Percentiles rank a stretch among this genome's conserved stretches.
These are phyloP conservation scores for Corchorus olitorius DNA, from an alignment of 345 rosid genomes.

Conservation along the genomic window DNA sequence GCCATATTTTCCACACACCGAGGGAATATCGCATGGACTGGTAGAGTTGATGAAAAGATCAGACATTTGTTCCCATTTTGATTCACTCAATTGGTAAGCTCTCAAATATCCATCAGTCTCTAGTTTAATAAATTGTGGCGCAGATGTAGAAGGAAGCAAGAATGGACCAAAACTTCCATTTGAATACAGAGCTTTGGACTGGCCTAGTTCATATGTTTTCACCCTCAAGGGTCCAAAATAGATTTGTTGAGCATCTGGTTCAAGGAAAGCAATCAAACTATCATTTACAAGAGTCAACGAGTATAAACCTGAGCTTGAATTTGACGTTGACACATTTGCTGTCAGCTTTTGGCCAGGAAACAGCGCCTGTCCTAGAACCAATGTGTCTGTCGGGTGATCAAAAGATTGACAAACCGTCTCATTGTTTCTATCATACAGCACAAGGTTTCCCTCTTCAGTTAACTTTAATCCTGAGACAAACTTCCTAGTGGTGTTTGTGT, in stretches of 20 bases:
- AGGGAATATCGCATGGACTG: conserved; percentile 33
- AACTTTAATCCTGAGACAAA: conserved; percentile 25
- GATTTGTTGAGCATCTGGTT: conserved; percentile 21
- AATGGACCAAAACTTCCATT: conserved; percentile 23
- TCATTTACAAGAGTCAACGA: conserved; percentile 25
- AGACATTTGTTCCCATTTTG: conserved; percentile 15
- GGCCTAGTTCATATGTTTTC: neutral
- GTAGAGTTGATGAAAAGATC: conserved; percentile 25
- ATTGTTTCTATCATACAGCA: conserved; percentile 23
- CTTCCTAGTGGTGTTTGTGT: conserved; percentile 21
- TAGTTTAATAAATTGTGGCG: conserved; percentile 23
- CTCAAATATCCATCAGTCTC: conserved; percentile 33
- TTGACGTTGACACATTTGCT: conserved; percentile 23
- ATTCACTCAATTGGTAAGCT: conserved; percentile 20
- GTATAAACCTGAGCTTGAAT: conserved; percentile 22
- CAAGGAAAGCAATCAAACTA: conserved; percentile 23
- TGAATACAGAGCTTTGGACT: conserved; percentile 1
- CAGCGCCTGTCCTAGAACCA: conserved; percentile 30
- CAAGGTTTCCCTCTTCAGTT: conserved; percentile 32
- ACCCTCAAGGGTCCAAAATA: neutral
- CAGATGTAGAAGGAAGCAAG: conserved; percentile 1
- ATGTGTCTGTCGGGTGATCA: conserved; percentile 28
- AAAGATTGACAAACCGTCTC: conserved; percentile 37
- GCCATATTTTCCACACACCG: conserved; percentile 38
- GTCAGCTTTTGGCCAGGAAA: conserved; percentile 26